phyloP scores from a whole-genome alignment of 495 filamentous ascomycete species.

The Hypoxylon perforatum region DNA sequence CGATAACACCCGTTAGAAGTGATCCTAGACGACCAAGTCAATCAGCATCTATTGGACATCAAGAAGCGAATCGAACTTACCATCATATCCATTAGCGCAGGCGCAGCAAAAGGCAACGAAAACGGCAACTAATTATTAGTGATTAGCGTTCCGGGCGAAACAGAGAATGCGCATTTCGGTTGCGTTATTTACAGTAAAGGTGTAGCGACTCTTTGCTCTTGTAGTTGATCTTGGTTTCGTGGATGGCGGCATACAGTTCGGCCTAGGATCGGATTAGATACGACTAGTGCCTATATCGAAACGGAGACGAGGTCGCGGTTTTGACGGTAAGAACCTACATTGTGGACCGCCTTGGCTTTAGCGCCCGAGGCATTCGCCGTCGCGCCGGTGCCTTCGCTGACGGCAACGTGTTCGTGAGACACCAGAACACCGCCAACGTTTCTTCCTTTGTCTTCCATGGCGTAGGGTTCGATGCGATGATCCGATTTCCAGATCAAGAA shows the following conservation, averaged over 20 bases:
- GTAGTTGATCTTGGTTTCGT: conserved; percentile 65
- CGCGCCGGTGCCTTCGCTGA: conserved; percentile 48
- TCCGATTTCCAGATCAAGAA: neutral
- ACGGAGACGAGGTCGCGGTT: neutral
- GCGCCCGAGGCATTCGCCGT: conserved; percentile 52
- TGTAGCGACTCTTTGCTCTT: conserved; percentile 65
- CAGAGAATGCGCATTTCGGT: neutral
- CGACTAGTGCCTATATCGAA: conserved; percentile 2
- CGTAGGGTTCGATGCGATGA: neutral
- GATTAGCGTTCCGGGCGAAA: conserved; percentile 5
- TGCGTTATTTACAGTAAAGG: conserved; percentile 61
- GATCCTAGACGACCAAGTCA: conserved; percentile 43
- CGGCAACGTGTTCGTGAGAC: conserved; percentile 38
- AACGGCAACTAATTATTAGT: conserved; percentile 50
- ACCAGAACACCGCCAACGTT: conserved; percentile 23
- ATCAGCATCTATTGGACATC: conserved; percentile 14
- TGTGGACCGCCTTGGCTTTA: conserved; percentile 62
- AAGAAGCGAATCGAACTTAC: conserved; percentile 23
- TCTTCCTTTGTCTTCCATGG: conserved; percentile 40
- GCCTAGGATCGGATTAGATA: conserved; percentile 52
- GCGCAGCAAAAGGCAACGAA: conserved; percentile 61
- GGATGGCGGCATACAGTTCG: conserved; percentile 67
- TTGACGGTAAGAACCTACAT: conserved; percentile 52
- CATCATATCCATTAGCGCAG: conserved; percentile 65
- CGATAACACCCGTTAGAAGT: conserved; percentile 57